Evolutionary conservation across 75 land plant genomes (phyloP).

Genomic region (Pinus taeda): DNA sequence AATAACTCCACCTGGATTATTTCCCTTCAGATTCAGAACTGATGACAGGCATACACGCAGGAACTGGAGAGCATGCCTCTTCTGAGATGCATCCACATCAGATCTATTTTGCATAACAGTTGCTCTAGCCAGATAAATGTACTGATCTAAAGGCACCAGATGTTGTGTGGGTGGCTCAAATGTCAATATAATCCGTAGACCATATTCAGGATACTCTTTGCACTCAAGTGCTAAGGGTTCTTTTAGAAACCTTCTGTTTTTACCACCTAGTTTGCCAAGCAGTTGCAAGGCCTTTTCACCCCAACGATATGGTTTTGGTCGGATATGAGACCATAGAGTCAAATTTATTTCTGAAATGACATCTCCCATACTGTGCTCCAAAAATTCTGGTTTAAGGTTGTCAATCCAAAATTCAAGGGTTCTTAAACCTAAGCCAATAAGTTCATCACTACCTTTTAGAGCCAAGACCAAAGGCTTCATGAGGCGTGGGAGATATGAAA

Average conservation of each 20-base stretch:
- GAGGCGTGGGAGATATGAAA: conserved; percentile 88
- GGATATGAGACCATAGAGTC: conserved; percentile 95
- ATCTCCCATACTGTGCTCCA: conserved; percentile 98
- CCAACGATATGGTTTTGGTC: conserved; percentile 91
- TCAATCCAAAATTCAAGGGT: conserved; percentile 99
- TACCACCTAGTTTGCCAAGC: conserved; percentile 95
- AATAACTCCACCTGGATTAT: conserved; percentile 57
- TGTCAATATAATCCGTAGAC: conserved; percentile 86
- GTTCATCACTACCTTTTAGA: conserved; percentile 95
- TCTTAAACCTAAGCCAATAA: conserved; percentile 77
- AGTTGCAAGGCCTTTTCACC: conserved; percentile 91
- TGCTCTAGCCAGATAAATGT: conserved; percentile 81
- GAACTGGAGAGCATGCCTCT: conserved; percentile 89
- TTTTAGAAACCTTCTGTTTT: conserved; percentile 89
- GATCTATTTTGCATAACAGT: conserved; percentile 67
- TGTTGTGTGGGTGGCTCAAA: conserved; percentile 95
- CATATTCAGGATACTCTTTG: conserved; percentile 99
- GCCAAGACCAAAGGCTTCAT: conserved; percentile 97
- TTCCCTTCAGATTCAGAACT: conserved; percentile 87
- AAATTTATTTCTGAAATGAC: conserved; percentile 90
- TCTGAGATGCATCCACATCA: conserved; percentile 71
- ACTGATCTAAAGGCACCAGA: conserved; percentile 95
- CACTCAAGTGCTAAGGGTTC: conserved; percentile 96
- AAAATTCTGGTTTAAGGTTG: conserved; percentile 95
- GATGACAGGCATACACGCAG: conserved; percentile 87